Evolutionary conservation across 2,329 filamentous ascomycete genomes (phyloP), one percentile per base, ranked within the genome.

Genomic region (Nemania bipapillata): DNA sequence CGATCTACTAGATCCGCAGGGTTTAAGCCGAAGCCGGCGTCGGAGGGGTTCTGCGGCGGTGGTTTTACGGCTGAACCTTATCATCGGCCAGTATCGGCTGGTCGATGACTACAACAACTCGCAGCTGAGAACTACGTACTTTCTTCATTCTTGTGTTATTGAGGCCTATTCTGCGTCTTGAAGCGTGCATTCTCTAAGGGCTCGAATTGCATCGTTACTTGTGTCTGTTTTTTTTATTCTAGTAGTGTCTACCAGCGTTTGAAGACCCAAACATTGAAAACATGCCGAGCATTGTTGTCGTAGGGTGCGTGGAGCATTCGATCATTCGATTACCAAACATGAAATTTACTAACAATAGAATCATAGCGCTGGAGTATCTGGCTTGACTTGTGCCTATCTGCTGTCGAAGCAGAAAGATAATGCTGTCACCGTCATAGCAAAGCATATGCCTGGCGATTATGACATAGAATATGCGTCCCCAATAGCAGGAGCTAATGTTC

Each of bases 391-490:
- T 65, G 77, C 78, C 12, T 78, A 78, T 59, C 71, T 79, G 50
- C 70, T 79, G 55, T 79, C 77, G 47, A 75, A 78, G 70, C 70
- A 77, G 63, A 70, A 70, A 42, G 71, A 65, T n/a, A 78, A 79
- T 73, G 69, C 49, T 42, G 64, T 96, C 71, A 94, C 92, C 0
- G 84, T 96, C 40, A 83, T 93, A 35, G 91, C 93, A 20, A 74
- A 74, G 62, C 71, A 74, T 40, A 74, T 74, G 72, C 72, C 72
- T 12, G 72, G 94, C 40, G 94, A 97, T 82, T 96, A 95, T 80
- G 92, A 95, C 73, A 91, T 94, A 73, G 91, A 96, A 83, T 97
- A 97, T 79, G 90, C 92, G 0, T 96, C 92, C 5, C 76, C 76
- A 2, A 74, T 72, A 54, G 76, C 78, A 22, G 78, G 78, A 22